phyloP scores from a whole-genome alignment of 495 filamentous ascomycete species.

The Talaromyces ruber region DNA sequence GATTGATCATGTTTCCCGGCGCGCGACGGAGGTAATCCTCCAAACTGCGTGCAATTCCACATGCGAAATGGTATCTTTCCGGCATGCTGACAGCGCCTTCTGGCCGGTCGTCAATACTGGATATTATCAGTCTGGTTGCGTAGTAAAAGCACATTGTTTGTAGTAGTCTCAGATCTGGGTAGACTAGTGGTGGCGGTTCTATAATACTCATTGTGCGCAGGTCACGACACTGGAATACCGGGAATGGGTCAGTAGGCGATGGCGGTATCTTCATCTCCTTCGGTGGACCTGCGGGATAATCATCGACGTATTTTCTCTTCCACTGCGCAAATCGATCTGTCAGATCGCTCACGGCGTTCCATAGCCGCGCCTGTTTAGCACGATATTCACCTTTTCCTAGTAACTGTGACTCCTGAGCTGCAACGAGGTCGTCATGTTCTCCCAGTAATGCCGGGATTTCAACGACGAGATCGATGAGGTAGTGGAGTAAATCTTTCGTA shows the following conservation, averaged over 20 bases:
- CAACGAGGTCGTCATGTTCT: constrained; percentile 24
- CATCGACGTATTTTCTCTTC: constrained; percentile 26
- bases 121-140: constrained; percentile 26
- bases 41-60: constrained; percentile 32
- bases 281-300: constrained; percentile 25
- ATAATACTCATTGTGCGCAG: constrained; percentile 28
- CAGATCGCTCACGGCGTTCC: constrained; percentile 28
- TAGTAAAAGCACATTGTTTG: constrained; percentile 39
- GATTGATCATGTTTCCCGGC: constrained; percentile 39
- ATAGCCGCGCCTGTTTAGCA: constrained; percentile 28
- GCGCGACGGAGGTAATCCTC: constrained; percentile 33
- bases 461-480: constrained; percentile 31
- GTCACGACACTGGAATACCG: constrained; percentile 30
- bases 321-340: constrained; percentile 25
- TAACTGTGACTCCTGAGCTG: constrained; percentile 10
- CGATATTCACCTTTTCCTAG: constrained; percentile 26
- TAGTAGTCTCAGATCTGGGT: constrained; percentile 32
- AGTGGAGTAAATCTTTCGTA: constrained; percentile 32
- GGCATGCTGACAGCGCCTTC: constrained; percentile 21
- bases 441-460: constrained; percentile 26
- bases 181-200: constrained; percentile 26
- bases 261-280: constrained; percentile 17
- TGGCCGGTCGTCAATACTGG: constrained; percentile 27
- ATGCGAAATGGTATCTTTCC: constrained; percentile 32
- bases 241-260: constrained; percentile 16